Conservation (phyloP, 1,139 yeast genomes). For the Candida albicans region DNA sequence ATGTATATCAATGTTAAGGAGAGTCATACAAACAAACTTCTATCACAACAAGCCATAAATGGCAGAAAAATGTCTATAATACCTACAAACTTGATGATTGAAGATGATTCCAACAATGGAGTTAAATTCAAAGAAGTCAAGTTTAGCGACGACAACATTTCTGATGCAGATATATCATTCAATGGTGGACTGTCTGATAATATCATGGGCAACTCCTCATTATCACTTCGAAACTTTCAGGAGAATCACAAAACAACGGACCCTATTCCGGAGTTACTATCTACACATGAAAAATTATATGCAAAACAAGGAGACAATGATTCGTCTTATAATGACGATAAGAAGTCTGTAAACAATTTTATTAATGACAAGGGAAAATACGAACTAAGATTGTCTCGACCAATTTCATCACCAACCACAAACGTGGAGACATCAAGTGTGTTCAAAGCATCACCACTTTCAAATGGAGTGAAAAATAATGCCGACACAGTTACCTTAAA, state of each 20-base stretch:
- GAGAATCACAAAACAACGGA: conserved; percentile 17
- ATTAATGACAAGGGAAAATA: conserved; percentile 18
- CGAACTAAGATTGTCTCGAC: conserved; percentile 20
- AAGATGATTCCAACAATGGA: conserved; percentile 11
- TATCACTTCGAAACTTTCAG: conserved; percentile 5
- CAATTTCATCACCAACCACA: conserved; percentile 26
- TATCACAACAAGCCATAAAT: conserved; percentile 17
- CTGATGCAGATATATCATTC: conserved; percentile 4
- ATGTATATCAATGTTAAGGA: conserved; percentile 19
- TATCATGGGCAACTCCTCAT: conserved; percentile 2
- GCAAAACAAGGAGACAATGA: conserved; percentile 8
- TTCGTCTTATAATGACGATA: conserved; percentile 6
- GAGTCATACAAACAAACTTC: conserved; percentile 13
- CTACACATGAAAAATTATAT: conserved; percentile 37
- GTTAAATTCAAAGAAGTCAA: conserved; percentile 33
- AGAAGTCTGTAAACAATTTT: conserved; percentile 11
- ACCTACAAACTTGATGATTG: conserved; percentile 28
- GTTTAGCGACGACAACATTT: conserved; percentile 17
- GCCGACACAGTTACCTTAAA: neutral
- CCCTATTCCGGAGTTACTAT: conserved; percentile 27
- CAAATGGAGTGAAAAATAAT: neutral
- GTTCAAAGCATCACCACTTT: conserved; percentile 15
- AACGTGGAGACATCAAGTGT: conserved; percentile 25
- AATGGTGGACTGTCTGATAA: conserved; percentile 5
- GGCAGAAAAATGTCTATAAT: conserved; percentile 29